Evolutionary conservation across 768 basidiomycete species (phyloP), one percentile per base, ranked within the genome.

Genomic region (Termitomyces bulborhizus): DNA sequence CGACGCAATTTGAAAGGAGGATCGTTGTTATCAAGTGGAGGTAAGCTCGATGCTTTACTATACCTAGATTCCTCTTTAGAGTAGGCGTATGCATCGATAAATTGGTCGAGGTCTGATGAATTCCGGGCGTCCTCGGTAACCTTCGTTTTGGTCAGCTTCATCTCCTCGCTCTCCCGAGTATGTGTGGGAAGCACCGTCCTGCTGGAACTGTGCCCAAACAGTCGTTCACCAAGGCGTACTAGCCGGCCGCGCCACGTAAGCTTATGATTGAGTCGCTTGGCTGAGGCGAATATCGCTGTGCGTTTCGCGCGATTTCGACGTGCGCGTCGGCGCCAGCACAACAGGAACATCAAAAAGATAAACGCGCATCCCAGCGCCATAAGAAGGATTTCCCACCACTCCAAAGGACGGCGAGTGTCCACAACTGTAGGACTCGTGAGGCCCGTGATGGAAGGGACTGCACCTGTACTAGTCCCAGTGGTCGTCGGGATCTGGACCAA

Each of bases 311-410:
- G 82, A 63, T 80, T 77, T 65, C 84, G 85, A 66, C 82, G 82
- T 40, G 83, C 83, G 48, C 79, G 82, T 16, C 86, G 77, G 24
- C 90, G 82, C 82, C 85, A 91, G 60, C 76, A 78, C 73, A 82
- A 77, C 57, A 92, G 64, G 57, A 90, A 67, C 45, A 80, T 67
- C 41, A 90, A 54, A 65, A 90, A 84, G 69, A 92, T 84, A 69
- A 92, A 88, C 15, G 85, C 84, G 64, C 86, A 87, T 9, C 90
- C 88, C 37, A 91, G 79, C 0, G 84, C 75, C 87, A 92, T 92
- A 53, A 92, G 79, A 54, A 92, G 73, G 60, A 92, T 90, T 71
- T 93, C 77, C 89, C 90, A 92, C 90, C 90, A 92, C 56, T 73
- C 71, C 8, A 91, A 71, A 24, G 74, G 61, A 27, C 71, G 73